phyloP scores from a whole-genome alignment of 768 basidiomycete genomes.

The Pulveroboletus sp. region DNA sequence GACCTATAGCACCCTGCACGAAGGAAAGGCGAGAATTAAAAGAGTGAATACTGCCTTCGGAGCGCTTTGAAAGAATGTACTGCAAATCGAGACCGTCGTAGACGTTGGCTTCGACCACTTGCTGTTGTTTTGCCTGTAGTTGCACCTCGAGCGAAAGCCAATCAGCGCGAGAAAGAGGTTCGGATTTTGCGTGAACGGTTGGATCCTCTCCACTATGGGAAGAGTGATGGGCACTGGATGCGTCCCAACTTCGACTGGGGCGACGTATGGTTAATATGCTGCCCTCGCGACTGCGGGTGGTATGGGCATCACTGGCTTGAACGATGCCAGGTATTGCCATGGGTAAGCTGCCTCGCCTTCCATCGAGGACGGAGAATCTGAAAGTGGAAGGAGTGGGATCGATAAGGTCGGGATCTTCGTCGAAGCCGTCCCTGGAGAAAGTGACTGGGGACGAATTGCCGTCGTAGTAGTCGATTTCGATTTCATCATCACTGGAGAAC shows the following conservation, averaged over 20 bases:
- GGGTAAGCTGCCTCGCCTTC: conserved; percentile 55
- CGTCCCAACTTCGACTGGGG: conserved; percentile 57
- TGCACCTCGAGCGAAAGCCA: conserved; percentile 51
- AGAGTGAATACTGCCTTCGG: conserved; percentile 34
- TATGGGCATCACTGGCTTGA: conserved; percentile 17
- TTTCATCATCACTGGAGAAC: conserved; percentile 47
- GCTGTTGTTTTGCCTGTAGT: conserved; percentile 23
- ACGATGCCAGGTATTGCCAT: conserved; percentile 48
- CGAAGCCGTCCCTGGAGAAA: conserved; percentile 38
- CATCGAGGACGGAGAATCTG: conserved; percentile 16
- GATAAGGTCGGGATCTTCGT: conserved; percentile 27
- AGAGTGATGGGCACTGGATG: conserved; percentile 27
- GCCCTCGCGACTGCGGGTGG: conserved; percentile 49
- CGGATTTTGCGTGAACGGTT: conserved; percentile 44
- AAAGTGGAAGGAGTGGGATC: conserved; percentile 24
- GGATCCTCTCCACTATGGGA: conserved; percentile 20
- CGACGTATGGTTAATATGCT: conserved; percentile 56
- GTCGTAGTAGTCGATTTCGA: conserved; percentile 38
- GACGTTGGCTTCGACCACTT: background rate
- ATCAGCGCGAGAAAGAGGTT: conserved; percentile 39
- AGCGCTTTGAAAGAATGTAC: conserved; percentile 36
- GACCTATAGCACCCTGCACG: background rate
- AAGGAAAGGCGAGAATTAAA: conserved; percentile 22
- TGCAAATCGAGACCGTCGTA: conserved; percentile 42
- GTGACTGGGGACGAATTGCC: conserved; percentile 35